Evolutionary conservation across 2,329 filamentous ascomycete species (phyloP).

Genomic region (Lachnellula cervina): DNA sequence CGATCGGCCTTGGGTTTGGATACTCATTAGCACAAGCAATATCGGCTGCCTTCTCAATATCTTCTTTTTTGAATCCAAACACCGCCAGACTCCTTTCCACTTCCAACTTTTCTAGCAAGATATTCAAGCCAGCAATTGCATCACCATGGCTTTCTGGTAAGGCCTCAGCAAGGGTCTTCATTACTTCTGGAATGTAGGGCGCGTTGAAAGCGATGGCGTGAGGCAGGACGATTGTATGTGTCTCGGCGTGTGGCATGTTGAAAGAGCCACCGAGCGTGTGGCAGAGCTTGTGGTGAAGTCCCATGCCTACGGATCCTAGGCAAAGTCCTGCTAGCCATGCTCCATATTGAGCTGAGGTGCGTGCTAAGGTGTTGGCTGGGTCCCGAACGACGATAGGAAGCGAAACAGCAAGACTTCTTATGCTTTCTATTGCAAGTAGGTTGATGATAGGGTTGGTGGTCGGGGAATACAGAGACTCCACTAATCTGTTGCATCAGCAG

Average conservation of each 20-base stretch:
- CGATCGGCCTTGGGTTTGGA: slow-evolving; percentile 52
- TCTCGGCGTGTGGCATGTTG: slow-evolving; percentile 60
- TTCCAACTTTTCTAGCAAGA: slow-evolving; percentile 47
- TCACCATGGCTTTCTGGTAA: slow-evolving; percentile 55
- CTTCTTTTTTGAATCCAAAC: slow-evolving; percentile 55
- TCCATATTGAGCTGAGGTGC: slow-evolving; percentile 53
- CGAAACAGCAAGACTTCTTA: slow-evolving; percentile 46
- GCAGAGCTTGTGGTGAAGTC: slow-evolving; percentile 64
- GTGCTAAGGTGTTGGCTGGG: slow-evolving; percentile 40
- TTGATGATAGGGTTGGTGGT: slow-evolving; percentile 57
- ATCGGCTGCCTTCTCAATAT: slow-evolving; percentile 55
- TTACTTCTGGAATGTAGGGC: slow-evolving; percentile 46
- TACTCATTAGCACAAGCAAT: slow-evolving; percentile 55
- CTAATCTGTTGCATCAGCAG: slow-evolving; percentile 27
- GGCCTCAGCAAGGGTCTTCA: slow-evolving; percentile 47
- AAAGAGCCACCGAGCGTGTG: slow-evolving; percentile 61
- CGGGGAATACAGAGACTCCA: slow-evolving; percentile 58
- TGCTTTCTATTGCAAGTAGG: slow-evolving; percentile 54
- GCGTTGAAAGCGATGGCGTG: slow-evolving; percentile 61
- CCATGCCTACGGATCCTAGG: slow-evolving; percentile 56
- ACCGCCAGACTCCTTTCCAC: slow-evolving; percentile 50
- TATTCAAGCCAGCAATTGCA: slow-evolving; percentile 52
- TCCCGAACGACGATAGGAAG: slow-evolving; percentile 49
- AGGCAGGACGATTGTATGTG: slow-evolving; percentile 58
- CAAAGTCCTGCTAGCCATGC: slow-evolving; percentile 61